phyloP scores from a whole-genome alignment of 2,329 filamentous ascomycete genomes.

The Aspergillus sp. region DNA sequence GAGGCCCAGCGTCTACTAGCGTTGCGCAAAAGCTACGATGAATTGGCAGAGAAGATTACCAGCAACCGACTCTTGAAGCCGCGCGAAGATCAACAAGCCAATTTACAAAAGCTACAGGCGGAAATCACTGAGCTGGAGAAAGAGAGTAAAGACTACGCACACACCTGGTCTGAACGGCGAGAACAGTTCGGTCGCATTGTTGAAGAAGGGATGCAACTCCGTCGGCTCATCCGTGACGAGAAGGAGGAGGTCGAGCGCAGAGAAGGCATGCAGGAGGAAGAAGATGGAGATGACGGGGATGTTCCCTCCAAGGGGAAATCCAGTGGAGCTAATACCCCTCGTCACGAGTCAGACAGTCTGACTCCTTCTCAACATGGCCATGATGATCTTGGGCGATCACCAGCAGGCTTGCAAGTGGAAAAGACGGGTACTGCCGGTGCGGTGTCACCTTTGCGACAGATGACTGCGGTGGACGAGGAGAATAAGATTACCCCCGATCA shows the following conservation, averaged over 20 bases:
- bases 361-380: slow-evolving; percentile 38
- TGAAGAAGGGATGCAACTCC: slow-evolving; percentile 83
- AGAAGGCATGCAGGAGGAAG: slow-evolving; percentile 71
- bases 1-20: slow-evolving; percentile 73
- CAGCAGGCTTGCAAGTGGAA: slow-evolving; percentile 33
- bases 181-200: slow-evolving; percentile 88
- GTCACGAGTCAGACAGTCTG: slow-evolving; percentile 49
- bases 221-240: slow-evolving; percentile 86
- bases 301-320: slow-evolving; percentile 50
- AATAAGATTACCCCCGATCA: slow-evolving; percentile 41
- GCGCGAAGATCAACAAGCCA: slow-evolving; percentile 77
- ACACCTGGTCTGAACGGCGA: slow-evolving; percentile 79
- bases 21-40: slow-evolving; percentile 82
- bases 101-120: slow-evolving; percentile 77
- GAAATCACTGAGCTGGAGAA: slow-evolving; percentile 86
- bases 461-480: slow-evolving; percentile 40
- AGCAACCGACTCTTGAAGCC: slow-evolving; percentile 76
- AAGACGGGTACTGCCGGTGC: slow-evolving; percentile 33
- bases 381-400: slow-evolving; percentile 33
- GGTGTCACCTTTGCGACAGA: slow-evolving; percentile 42
- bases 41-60: slow-evolving; percentile 82
- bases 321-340: slow-evolving; percentile 53
- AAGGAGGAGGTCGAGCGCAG: slow-evolving; percentile 90
- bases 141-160: slow-evolving; percentile 78
- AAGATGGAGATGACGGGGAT: slow-evolving; percentile 60